Conservation (phyloP, 2,329 filamentous ascomycete species). For the Cercospora sojina region DNA sequence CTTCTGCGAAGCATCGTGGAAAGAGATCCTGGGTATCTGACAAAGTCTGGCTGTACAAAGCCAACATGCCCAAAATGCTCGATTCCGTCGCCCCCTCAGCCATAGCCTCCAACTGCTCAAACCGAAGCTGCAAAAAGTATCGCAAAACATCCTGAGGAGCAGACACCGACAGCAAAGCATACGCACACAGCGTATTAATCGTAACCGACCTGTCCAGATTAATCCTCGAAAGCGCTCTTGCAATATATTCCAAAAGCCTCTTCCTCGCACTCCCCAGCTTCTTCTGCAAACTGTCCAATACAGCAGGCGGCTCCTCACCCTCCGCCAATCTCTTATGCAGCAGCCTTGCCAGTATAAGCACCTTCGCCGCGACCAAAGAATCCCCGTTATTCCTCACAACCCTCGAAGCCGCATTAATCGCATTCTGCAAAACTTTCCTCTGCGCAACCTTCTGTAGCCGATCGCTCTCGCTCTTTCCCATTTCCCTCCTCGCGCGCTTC, state of each 20-base stretch:
- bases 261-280: slow-evolving; percentile 62
- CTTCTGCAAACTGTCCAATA: slow-evolving; percentile 64
- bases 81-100: slow-evolving; percentile 55
- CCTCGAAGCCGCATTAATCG: slow-evolving; percentile 53
- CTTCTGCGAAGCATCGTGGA: slow-evolving; percentile 68
- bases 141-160: slow-evolving; percentile 74
- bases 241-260: slow-evolving; percentile 64
- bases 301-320: slow-evolving; percentile 45
- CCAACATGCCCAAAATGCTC: slow-evolving; percentile 63
- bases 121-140: slow-evolving; percentile 73
- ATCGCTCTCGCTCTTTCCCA: slow-evolving; percentile 14
- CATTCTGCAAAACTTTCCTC: slow-evolving; percentile 54
- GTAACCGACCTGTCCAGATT: slow-evolving; percentile 49
- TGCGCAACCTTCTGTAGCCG: slow-evolving; percentile 22
- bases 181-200: slow-evolving; percentile 74
- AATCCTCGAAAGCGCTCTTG: slow-evolving; percentile 50
- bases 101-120: slow-evolving; percentile 64
- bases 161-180: slow-evolving; percentile 76
- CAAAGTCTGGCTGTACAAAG: slow-evolving; percentile 73
- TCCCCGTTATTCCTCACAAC: slow-evolving; percentile 54
- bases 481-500: slow-evolving; percentile 31
- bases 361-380: slow-evolving; percentile 59
- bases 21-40: slow-evolving; percentile 74
- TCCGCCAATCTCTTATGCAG: slow-evolving; percentile 71
- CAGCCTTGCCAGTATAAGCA: slow-evolving; percentile 70